phyloP scores from a whole-genome alignment of 257 asterid genomes.

The Plantago ovata region DNA sequence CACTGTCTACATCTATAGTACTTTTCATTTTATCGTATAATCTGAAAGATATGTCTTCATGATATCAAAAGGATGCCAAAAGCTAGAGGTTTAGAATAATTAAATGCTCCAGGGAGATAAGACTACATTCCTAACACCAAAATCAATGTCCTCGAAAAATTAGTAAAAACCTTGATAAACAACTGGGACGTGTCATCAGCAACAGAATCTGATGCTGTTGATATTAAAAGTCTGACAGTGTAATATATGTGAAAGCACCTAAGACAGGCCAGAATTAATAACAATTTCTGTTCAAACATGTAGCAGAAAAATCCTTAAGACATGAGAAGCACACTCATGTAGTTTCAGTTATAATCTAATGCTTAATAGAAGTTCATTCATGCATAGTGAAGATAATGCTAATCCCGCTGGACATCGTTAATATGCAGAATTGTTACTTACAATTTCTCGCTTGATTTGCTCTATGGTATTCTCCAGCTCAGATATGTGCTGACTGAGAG shows the following conservation, averaged over 20 bases:
- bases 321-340: not conserved
- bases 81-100: too few species aligned
- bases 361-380: not conserved
- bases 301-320: not conserved
- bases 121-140: too few species aligned
- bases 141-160: too few species aligned
- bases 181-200: too few species aligned
- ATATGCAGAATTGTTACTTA: conserved; percentile 35
- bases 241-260: too few species aligned
- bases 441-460: conserved; percentile 68
- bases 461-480: conserved; percentile 76
- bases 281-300: too few species aligned
- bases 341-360: too few species aligned
- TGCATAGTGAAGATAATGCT: not conserved
- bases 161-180: too few species aligned
- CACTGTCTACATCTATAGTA: not conserved
- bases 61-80: not conserved
- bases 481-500: conserved; percentile 89
- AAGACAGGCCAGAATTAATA: too few species aligned
- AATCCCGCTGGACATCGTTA: not conserved
- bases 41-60: not conserved
- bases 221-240: too few species aligned
- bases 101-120: too few species aligned
- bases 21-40: conserved; percentile 8
- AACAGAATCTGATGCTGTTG: too few species aligned